A percentile compares a stretch with the other conserved stretches of the same genome.
Evolutionary conservation across 768 basidiomycete species (phyloP).

Genomic region (Epithele typhae): DNA sequence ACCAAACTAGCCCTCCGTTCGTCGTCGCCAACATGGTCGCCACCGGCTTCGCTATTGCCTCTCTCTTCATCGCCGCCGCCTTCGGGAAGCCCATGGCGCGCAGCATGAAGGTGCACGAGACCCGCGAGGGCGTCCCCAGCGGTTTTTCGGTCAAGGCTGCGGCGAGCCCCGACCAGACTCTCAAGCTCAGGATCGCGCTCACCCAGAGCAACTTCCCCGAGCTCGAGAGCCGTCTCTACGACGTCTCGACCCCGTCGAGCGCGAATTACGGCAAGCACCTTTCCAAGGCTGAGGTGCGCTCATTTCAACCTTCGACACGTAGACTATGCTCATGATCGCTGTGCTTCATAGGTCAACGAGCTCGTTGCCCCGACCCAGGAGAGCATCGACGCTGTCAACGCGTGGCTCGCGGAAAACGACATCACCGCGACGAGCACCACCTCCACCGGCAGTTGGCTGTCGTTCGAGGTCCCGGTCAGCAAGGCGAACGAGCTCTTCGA

Average conservation of each 20-base stretch:
- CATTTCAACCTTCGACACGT: not conserved
- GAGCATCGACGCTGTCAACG: constrained; percentile 21
- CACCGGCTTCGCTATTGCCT: constrained; percentile 5
- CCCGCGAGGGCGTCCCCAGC: constrained; percentile 18
- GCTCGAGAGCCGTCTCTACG: constrained; percentile 30
- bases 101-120: constrained; percentile 23
- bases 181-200: constrained; percentile 34
- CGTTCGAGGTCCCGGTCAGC: constrained; percentile 21
- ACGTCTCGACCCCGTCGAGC: constrained; percentile 32
- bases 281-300: constrained; percentile 42
- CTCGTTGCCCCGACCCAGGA: constrained; percentile 20
- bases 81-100: constrained; percentile 18
- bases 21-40: constrained; percentile 6
- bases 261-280: constrained; percentile 48
- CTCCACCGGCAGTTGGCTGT: constrained; percentile 27
- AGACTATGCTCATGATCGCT: not conserved
- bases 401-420: constrained; percentile 23
- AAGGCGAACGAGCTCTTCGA: constrained; percentile 27
- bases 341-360: constrained; percentile 2
- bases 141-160: constrained; percentile 23
- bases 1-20: no score
- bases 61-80: constrained; percentile 10
- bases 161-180: constrained; percentile 21
- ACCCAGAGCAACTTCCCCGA: constrained; percentile 28
- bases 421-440: constrained; percentile 20